These are phyloP conservation scores for Ascochyta fabae DNA, from an alignment of 2,329 filamentous ascomycete genomes.

Conservation along the genomic window DNA sequence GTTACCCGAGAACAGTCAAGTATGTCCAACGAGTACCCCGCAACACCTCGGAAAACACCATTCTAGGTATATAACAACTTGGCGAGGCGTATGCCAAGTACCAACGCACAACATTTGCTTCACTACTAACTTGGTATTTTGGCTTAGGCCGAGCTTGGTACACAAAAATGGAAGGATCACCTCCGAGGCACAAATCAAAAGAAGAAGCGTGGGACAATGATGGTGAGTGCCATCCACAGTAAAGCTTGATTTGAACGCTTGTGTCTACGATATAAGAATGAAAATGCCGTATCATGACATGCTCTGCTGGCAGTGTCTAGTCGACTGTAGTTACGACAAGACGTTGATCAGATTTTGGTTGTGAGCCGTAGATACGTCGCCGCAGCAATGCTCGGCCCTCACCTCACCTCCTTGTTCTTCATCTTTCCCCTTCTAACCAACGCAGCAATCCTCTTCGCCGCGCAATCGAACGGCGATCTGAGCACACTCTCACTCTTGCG, in stretches of 20 bases:
- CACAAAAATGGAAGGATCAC: slow-evolving; percentile 2
- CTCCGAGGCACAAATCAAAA: not conserved
- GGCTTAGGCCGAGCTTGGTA: not conserved
- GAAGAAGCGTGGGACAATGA: not conserved
- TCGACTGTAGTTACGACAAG: not conserved
- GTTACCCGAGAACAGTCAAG: slow-evolving; percentile 8
- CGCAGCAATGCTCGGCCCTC: not conserved
- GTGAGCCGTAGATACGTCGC: not conserved
- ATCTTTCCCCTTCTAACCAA: slow-evolving; percentile 4
- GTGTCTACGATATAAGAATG: not conserved
- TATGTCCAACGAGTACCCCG: slow-evolving; percentile 1
- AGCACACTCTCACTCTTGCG: slow-evolving; percentile 16
- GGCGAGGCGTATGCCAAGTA: not conserved
- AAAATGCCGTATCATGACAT: not conserved
- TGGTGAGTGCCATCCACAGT: slow-evolving; percentile 1
- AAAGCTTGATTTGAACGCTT: not conserved
- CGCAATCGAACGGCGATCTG: slow-evolving; percentile 21
- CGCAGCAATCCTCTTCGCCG: slow-evolving; percentile 19
- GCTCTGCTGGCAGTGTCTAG: not conserved
- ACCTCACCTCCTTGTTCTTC: not conserved
- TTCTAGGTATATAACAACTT: not conserved
- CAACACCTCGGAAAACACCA: not conserved
- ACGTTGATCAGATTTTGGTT: not conserved
- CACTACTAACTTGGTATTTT: not conserved
- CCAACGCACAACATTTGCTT: not conserved